Percentiles rank a stretch among this genome's conserved stretches.
Conservation (phyloP, 1,284 basidiomycete species). For the Pseudomicrostroma phylloplanum region DNA sequence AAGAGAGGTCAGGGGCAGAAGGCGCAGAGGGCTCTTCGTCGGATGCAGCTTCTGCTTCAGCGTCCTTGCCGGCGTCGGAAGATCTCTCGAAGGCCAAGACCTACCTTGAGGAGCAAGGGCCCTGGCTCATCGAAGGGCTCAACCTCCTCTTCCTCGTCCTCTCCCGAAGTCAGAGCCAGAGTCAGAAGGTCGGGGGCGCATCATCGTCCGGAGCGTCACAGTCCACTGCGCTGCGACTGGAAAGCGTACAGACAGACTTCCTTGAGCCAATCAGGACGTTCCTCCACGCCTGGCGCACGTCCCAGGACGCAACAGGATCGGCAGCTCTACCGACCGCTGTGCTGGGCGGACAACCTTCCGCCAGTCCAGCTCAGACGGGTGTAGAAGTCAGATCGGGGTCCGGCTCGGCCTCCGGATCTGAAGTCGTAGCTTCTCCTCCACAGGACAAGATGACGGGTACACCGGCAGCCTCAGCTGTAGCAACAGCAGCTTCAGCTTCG, state of each 20-base stretch:
- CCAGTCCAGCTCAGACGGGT: background rate
- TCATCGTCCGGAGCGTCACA: background rate
- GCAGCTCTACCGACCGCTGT: background rate
- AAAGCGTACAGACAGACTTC: background rate
- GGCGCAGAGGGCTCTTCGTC: background rate
- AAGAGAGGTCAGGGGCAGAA: background rate
- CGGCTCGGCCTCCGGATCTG: background rate
- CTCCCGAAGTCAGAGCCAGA: background rate
- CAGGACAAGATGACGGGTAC: background rate
- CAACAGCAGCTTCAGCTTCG: background rate
- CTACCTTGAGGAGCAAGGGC: background rate
- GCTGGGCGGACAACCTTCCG: background rate
- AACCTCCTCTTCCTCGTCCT: constrained; percentile 8
- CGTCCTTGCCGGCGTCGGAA: background rate
- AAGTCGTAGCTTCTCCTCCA: background rate
- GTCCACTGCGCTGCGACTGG: background rate
- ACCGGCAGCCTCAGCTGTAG: too few relatives aligned
- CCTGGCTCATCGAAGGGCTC: constrained; percentile 1
- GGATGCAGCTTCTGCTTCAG: background rate
- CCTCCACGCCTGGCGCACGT: background rate
- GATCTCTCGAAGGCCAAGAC: background rate
- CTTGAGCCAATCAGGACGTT: background rate
- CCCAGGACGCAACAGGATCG: background rate
- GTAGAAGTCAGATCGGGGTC: background rate
- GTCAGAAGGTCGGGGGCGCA: background rate